Base-by-base conservation (phyloP, 768 basidiomycete genomes). In the Infundibulicybe gibba region DNA sequence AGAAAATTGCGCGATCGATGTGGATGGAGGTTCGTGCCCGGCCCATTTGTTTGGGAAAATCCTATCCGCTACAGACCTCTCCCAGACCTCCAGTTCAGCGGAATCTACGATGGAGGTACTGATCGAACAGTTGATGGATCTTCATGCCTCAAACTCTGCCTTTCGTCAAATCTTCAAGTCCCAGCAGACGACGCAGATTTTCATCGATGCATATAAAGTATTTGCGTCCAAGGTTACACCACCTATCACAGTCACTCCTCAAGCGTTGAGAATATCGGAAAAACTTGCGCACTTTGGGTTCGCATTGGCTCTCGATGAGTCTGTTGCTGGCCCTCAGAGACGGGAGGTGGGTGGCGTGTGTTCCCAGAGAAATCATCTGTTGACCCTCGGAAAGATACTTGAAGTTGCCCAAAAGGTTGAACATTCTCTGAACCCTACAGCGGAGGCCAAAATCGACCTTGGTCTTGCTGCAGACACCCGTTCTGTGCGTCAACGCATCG, bases 151-250 rank as follows among this genome's bases (percentile, higher is more conserved):
- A 0, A 81, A 76, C 50, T 58, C 75, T 0, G 77, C 80, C 0
- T 91, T 92, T 64, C 80, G 87, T 11, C 76, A 84, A 46, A 60
- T 85, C 1, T 91, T 92, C 66, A 80, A 74, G 53, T 88, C 85
- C 1, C 83, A 86, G 45, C 81, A 79, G 45, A 78, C 77, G 9
- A 85, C 84, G 0, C 80, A 83, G 45, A 50, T 81, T 8, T 87
- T 89, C 51, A 69, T 90, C 6, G 77, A 83, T 19, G 78, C 79
- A 16, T 84, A 82, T 59, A 77, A 76, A 53, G 55, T 67, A 2
- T 87, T 85, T 57, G 72, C 80, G 0, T 53, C 64, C 8, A 70
- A 68, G 40, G 56, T 84, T 0, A 56, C 71, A 0, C 49, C 57
- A n/a, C 58, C 65, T 0, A 34, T 57, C 1, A 64, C 64, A 15